These are phyloP conservation scores for Flaveria robusta DNA, from an alignment of 129 eudicot species.

Conservation along the genomic window DNA sequence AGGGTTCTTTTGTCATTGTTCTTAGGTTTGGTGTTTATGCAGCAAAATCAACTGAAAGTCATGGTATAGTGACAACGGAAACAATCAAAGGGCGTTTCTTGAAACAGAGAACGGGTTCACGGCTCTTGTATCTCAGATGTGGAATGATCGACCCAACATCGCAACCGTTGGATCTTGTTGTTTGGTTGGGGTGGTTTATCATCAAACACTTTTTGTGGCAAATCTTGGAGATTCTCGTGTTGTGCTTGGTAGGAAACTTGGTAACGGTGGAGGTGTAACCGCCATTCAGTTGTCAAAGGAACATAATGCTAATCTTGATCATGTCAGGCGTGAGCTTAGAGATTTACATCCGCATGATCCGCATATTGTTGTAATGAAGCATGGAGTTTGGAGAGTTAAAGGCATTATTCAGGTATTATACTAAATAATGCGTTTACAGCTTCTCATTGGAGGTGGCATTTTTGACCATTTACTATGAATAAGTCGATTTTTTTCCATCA, in stretches of 20 bases:
- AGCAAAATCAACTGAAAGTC: conserved; percentile 41
- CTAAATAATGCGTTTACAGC: background rate
- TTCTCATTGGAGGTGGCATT: background rate
- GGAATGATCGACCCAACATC: conserved; percentile 45
- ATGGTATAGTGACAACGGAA: conserved; percentile 54
- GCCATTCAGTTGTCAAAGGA: conserved; percentile 66
- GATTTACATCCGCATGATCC: conserved; percentile 67
- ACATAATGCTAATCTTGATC: conserved; percentile 64
- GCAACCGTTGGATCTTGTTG: conserved; percentile 73
- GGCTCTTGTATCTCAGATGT: conserved; percentile 46
- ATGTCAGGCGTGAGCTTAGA: conserved; percentile 51
- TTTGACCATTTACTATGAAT: background rate
- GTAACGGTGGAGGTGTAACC: conserved; percentile 39
- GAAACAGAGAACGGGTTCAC: conserved; percentile 59
- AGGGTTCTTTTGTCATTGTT: conserved; percentile 34
- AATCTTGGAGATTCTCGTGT: conserved; percentile 72
- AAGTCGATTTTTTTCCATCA: background rate
- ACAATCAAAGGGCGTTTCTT: conserved; percentile 54
- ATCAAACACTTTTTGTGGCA: conserved; percentile 60
- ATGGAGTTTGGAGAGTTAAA: conserved; percentile 47
- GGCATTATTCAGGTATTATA: conserved; percentile 58
- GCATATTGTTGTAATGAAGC: conserved; percentile 60
- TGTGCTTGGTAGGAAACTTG: conserved; percentile 57
- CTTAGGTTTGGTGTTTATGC: conserved; percentile 58
- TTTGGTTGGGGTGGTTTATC: conserved; percentile 61